A percentile compares a stretch with the other conserved stretches of the same genome.
Evolutionary conservation across 2,329 filamentous ascomycete genomes (phyloP).

Genomic region (Aspergillus sp.): DNA sequence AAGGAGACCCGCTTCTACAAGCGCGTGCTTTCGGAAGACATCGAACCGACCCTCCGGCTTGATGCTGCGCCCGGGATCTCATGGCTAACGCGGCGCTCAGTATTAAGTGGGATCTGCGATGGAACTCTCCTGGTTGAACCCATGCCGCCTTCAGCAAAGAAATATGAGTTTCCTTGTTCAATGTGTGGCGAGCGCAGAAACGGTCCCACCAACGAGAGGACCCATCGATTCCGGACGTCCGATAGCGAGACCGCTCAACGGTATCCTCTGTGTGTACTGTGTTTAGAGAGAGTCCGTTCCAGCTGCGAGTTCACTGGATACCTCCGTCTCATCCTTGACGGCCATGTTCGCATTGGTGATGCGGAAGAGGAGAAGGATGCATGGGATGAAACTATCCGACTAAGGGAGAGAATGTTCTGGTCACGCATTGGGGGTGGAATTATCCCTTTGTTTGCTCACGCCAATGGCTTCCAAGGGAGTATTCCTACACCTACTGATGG

Average conservation of each 20-base stretch:
- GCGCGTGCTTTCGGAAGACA: slow-evolving; percentile 81
- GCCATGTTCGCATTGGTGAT: slow-evolving; percentile 82
- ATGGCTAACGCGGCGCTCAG: slow-evolving; percentile 85
- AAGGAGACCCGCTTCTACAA: slow-evolving; percentile 97
- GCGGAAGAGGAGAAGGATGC: slow-evolving; percentile 81
- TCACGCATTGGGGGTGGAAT: slow-evolving; percentile 88
- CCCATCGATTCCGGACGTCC: slow-evolving; percentile 83
- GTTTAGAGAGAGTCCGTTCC: slow-evolving; percentile 76
- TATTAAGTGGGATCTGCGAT: slow-evolving; percentile 79
- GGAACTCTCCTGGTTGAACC: slow-evolving; percentile 89
- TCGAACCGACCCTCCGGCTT: slow-evolving; percentile 88
- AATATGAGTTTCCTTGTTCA: slow-evolving; percentile 69
- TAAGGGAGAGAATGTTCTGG: slow-evolving; percentile 98
- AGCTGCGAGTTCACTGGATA: slow-evolving; percentile 94
- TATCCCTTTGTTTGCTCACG: slow-evolving; percentile 60
- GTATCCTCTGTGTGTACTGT: slow-evolving; percentile 88
- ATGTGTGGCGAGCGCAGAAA: slow-evolving; percentile 83
- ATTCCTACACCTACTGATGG: neutral
- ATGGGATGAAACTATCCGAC: slow-evolving; percentile 90
- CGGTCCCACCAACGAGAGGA: slow-evolving; percentile 70
- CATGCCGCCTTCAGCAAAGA: slow-evolving; percentile 60
- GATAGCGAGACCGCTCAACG: slow-evolving; percentile 84
- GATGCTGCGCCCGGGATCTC: slow-evolving; percentile 88
- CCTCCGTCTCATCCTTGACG: slow-evolving; percentile 85
- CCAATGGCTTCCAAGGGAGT: slow-evolving; percentile 13